Percentiles rank a stretch among this genome's conserved stretches.
These are phyloP conservation scores for Colletotrichum tamarilloi DNA, from an alignment of 2,329 filamentous ascomycete species.

Conservation along the genomic window DNA sequence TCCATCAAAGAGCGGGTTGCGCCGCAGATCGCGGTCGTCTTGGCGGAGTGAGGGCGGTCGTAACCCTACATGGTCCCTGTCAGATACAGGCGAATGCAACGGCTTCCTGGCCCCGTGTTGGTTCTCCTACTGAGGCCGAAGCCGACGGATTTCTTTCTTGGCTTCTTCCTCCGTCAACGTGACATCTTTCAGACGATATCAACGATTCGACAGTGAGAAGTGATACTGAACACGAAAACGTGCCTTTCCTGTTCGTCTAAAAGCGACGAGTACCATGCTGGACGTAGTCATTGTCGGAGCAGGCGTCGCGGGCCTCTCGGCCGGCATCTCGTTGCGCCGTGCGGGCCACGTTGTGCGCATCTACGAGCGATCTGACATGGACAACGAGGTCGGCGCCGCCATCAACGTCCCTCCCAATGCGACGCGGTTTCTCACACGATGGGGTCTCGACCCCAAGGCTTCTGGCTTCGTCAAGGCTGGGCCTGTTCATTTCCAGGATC, in stretches of 20 bases:
- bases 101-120: not conserved
- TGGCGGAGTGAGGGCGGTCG: not conserved
- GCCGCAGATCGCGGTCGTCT: not conserved
- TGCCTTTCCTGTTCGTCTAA: not conserved
- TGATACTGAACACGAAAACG: not conserved
- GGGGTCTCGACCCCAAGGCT: slow-evolving; percentile 47
- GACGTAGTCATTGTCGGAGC: slow-evolving; percentile 55
- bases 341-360: slow-evolving; percentile 53
- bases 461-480: slow-evolving; percentile 43
- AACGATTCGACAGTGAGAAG: not conserved
- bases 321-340: slow-evolving; percentile 49
- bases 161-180: not conserved
- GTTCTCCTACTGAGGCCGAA: not conserved
- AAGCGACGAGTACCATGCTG: slow-evolving; percentile 39
- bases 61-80: not conserved
- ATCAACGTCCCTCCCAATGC: slow-evolving; percentile 53
- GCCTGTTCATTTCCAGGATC: slow-evolving; percentile 34
- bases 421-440: slow-evolving; percentile 46
- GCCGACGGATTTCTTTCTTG: not conserved
- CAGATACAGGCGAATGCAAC: not conserved
- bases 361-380: slow-evolving; percentile 51
- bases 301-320: slow-evolving; percentile 53
- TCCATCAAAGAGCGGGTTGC: not conserved
- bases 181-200: not conserved
- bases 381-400: slow-evolving; percentile 51